Conservation (phyloP, 2,329 filamentous ascomycete species). For the Monosporascus cannonballus region DNA sequence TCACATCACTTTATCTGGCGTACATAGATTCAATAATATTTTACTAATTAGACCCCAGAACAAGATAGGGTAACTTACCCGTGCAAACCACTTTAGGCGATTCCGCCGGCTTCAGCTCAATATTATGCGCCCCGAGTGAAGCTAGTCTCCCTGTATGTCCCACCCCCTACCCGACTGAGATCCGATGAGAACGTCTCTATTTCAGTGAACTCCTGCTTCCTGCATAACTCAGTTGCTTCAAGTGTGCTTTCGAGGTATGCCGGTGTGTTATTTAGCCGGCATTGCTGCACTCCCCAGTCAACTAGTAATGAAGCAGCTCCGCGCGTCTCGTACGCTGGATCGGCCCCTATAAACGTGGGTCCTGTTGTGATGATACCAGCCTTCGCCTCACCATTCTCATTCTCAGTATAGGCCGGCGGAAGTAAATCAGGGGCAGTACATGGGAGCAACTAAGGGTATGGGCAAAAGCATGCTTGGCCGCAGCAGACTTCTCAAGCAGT, state of each 20-base stretch:
- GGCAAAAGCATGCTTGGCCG: too few species aligned
- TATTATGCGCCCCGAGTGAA: slow-evolving; percentile 1
- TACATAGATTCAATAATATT: too few species aligned
- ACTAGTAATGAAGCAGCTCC: slow-evolving; percentile 19
- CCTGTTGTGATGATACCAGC: slow-evolving; percentile 3
- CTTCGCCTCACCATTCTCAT: too few species aligned
- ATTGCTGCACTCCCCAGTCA: slow-evolving; percentile 17
- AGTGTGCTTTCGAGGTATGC: slow-evolving; percentile 21
- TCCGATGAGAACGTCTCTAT: slow-evolving; percentile 11
- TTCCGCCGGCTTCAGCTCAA: not conserved
- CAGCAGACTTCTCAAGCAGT: too few species aligned
- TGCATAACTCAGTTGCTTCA: slow-evolving; percentile 18
- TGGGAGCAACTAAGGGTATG: too few species aligned
- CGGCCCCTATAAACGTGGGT: slow-evolving; percentile 20
- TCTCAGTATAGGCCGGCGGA: not conserved
- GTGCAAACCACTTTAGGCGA: too few species aligned
- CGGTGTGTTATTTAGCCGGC: slow-evolving; percentile 1
- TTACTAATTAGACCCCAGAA: too few species aligned
- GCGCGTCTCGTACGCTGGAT: slow-evolving; percentile 10
- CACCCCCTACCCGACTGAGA: not conserved
- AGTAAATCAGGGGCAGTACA: not conserved
- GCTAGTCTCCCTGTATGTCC: slow-evolving; percentile 15
- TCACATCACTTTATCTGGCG: too few species aligned
- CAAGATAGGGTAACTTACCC: too few species aligned
- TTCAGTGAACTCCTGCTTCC: slow-evolving; percentile 12